Evolutionary conservation across 768 basidiomycete species (phyloP).

Genomic region (Leccinellum albellum): DNA sequence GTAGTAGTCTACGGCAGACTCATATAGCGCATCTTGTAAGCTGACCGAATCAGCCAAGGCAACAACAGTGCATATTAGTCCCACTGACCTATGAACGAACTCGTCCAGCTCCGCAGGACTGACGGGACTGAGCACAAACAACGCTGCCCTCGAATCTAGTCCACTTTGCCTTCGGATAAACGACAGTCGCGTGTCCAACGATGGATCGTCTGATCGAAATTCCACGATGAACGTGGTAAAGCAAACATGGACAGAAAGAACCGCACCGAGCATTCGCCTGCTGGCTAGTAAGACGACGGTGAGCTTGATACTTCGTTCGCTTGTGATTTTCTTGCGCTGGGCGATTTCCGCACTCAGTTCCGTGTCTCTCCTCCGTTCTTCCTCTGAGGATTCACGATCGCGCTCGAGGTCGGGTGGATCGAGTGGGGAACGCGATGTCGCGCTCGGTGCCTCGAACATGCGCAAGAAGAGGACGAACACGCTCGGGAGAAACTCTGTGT

Average conservation of each 20-base stretch:
- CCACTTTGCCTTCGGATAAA: slow-evolving; percentile 85
- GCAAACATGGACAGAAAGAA: not conserved
- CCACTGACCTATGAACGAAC: slow-evolving; percentile 72
- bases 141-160: slow-evolving; percentile 85
- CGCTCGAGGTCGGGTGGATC: slow-evolving; percentile 50
- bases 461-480: slow-evolving; percentile 91
- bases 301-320: slow-evolving; percentile 87
- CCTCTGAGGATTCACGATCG: slow-evolving; percentile 55
- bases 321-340: slow-evolving; percentile 70
- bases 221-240: not conserved
- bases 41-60: slow-evolving; percentile 34
- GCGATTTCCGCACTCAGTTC: slow-evolving; percentile 81
- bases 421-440: slow-evolving; percentile 47
- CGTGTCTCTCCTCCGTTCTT: slow-evolving; percentile 69
- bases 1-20: slow-evolving; percentile 91
- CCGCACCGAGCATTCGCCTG: slow-evolving; percentile 78
- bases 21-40: slow-evolving; percentile 84
- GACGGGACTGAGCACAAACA: slow-evolving; percentile 95
- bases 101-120: slow-evolving; percentile 80
- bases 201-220: slow-evolving; percentile 65
- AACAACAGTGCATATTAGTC: not conserved
- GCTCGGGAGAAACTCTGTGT: slow-evolving; percentile 84
- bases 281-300: slow-evolving; percentile 95
- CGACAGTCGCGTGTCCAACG: slow-evolving; percentile 82
- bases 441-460: slow-evolving; percentile 62